Base-by-base conservation (phyloP, 306 rosid genomes). In the Cicer yamashitae region DNA sequence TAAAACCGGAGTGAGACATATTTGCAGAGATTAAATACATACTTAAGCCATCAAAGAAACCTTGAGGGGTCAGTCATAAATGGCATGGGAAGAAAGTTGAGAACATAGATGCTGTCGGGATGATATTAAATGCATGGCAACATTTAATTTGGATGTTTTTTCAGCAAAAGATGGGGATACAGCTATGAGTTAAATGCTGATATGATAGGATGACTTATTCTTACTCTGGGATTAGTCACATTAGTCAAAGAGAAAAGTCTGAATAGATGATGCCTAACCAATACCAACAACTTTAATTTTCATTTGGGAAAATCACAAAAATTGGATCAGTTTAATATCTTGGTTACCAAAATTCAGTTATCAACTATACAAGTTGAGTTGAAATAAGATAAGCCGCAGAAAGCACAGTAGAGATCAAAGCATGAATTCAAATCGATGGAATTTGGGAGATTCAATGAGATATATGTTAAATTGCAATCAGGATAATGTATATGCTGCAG, bases 141-240 rank as follows among this genome's bases (percentile, higher is more conserved):
- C 12, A 5, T 46, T 48, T 12, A 74, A 54, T 43, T 44, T 57
- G 61, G 48, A 70, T 2, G 1, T 3, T n/a, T 17, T 50, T 62
- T 38, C 67, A 38, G 7, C 1, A 58, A 39, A 47, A 39, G 66
- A 59, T 68, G 69, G 43, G 52, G 45, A 4, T 53, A 48, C 7
- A 50, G 61, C 47, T 10, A 50, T 30, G 46, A 54, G 56, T 58
- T 45, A 39, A 37, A 51, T 34, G 54, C 17, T 48, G 14, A 25
- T 44, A 69, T 37, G 44, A 82, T 53, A 52, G 51, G 58, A 67
- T 69, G 48, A 37, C 52, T 17, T 50, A 63, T 46, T 38, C 71
- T 79, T 41, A 62, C 10, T 17, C 8, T 14, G 7, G 7, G 44
- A 61, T 22, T 77, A 63, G 63, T 34, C 62, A 52, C 50, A 51